These are phyloP conservation scores for Cutaneotrichosporon sp. DNA, from an alignment of 1,284 basidiomycete species.

Conservation along the genomic window DNA sequence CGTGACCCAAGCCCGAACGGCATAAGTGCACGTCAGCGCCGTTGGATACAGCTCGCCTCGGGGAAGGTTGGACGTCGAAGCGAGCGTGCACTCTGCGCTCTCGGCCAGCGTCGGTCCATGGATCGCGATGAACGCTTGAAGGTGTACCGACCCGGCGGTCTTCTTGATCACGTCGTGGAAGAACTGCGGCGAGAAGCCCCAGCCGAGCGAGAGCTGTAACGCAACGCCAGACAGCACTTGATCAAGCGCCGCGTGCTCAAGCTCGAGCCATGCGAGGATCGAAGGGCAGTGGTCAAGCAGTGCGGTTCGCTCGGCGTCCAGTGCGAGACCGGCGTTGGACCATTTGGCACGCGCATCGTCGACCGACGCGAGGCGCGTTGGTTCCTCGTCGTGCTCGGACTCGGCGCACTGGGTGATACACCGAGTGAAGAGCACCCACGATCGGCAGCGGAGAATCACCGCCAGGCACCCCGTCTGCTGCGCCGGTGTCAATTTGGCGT, in stretches of 20 bases:
- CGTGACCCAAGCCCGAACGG: slow-evolving; percentile 1
- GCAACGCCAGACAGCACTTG: slow-evolving; percentile 1
- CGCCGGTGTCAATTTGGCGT: slow-evolving; percentile 23
- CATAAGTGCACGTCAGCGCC: slow-evolving; percentile 8
- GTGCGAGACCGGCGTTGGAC: slow-evolving; percentile 5
- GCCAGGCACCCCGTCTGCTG: slow-evolving; percentile 6
- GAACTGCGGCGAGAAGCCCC: slow-evolving; percentile 10
- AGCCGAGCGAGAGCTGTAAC: slow-evolving; percentile 6
- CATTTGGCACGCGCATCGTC: slow-evolving; percentile 7
- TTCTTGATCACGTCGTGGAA: slow-evolving; percentile 7
- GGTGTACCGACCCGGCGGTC: neutral
- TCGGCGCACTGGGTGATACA: neutral
- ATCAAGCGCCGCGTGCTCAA: slow-evolving; percentile 10
- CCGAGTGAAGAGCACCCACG: slow-evolving; percentile 1
- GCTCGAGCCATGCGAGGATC: slow-evolving; percentile 10
- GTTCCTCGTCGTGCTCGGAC: neutral
- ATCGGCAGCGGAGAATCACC: slow-evolving; percentile 3
- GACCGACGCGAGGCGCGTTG: slow-evolving; percentile 2
- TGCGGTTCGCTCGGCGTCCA: neutral
- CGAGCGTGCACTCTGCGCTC: slow-evolving; percentile 6
- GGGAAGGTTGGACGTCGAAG: slow-evolving; percentile 8
- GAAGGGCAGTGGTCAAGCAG: neutral
- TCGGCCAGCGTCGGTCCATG: slow-evolving; percentile 1
- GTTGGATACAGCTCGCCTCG: slow-evolving; percentile 9
- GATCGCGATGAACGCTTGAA: slow-evolving; percentile 10